Conservation (phyloP, 2,329 filamentous ascomycete species). For the Colletotrichum coccodes region DNA sequence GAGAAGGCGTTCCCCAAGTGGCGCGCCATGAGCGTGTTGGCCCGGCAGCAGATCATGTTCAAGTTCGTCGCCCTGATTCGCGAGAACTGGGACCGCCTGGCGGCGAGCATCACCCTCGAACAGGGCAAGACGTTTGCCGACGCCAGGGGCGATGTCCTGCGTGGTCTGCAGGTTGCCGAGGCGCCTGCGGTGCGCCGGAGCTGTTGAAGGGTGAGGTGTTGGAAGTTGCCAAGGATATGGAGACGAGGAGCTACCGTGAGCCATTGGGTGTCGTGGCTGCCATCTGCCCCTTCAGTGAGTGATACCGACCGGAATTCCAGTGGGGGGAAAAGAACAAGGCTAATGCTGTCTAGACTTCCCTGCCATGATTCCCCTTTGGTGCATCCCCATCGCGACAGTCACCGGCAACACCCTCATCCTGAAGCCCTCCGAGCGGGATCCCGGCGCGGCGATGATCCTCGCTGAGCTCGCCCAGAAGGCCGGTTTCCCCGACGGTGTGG, state of each 20-base stretch:
- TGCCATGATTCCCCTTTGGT: slow-evolving; percentile 94
- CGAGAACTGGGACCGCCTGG: slow-evolving; percentile 86
- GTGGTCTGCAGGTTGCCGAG: slow-evolving; percentile 87
- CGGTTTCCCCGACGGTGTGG: slow-evolving; percentile 82
- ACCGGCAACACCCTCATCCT: slow-evolving; percentile 87
- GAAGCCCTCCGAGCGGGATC: slow-evolving; percentile 88
- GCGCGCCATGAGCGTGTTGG: slow-evolving; percentile 77
- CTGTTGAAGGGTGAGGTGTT: slow-evolving; percentile 85
- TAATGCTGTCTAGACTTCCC: slow-evolving; percentile 76
- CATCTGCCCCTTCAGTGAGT: slow-evolving; percentile 87
- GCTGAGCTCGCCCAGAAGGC: slow-evolving; percentile 83
- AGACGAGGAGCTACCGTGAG: slow-evolving; percentile 85
- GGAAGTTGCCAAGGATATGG: slow-evolving; percentile 91
- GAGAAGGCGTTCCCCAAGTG: slow-evolving; percentile 80
- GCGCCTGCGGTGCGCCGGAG: slow-evolving; percentile 84
- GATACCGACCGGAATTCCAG: not conserved
- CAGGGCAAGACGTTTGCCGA: slow-evolving; percentile 91
- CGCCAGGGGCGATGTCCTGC: slow-evolving; percentile 82
- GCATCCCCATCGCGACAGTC: slow-evolving; percentile 84
- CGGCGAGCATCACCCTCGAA: slow-evolving; percentile 86
- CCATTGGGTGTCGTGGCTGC: slow-evolving; percentile 83
- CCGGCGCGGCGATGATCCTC: slow-evolving; percentile 86
- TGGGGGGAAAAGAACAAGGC: not conserved
- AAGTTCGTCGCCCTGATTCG: slow-evolving; percentile 82
- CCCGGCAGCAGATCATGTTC: slow-evolving; percentile 88